Conservation (phyloP, 345 rosid genomes). For the Gossypioides kirkii region DNA sequence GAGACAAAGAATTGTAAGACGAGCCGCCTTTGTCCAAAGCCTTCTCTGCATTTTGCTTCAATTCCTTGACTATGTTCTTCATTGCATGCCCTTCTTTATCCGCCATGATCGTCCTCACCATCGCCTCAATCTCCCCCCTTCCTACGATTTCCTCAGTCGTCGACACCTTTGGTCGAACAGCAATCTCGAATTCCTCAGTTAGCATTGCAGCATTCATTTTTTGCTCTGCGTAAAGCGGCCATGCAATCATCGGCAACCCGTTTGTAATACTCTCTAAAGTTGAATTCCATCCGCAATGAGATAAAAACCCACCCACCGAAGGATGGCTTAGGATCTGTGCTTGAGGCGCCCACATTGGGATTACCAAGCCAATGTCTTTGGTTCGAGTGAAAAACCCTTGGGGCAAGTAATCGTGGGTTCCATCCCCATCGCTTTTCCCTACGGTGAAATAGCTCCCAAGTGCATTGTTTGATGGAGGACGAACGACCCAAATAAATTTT, state of each 20-base stretch:
- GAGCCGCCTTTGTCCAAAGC: slow-evolving; percentile 42
- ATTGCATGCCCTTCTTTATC: slow-evolving; percentile 26
- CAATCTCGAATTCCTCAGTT: slow-evolving; percentile 39
- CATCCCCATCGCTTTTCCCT: slow-evolving; percentile 10
- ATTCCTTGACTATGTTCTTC: slow-evolving; percentile 27
- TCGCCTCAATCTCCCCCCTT: slow-evolving; percentile 39
- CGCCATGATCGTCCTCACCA: slow-evolving; percentile 37
- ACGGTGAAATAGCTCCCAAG: slow-evolving; percentile 14
- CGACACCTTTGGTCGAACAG: slow-evolving; percentile 26
- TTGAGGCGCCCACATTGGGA: slow-evolving; percentile 64
- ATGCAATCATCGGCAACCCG: slow-evolving; percentile 60
- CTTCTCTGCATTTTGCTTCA: slow-evolving; percentile 26
- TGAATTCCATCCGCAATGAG: slow-evolving; percentile 79
- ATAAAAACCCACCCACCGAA: slow-evolving; percentile 59
- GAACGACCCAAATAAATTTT: slow-evolving; percentile 44
- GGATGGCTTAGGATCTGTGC: slow-evolving; percentile 47
- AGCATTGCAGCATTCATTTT: slow-evolving; percentile 56
- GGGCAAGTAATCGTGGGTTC: slow-evolving; percentile 30
- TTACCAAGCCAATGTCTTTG: slow-evolving; percentile 29
- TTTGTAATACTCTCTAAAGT: slow-evolving; percentile 47
- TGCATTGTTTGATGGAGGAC: slow-evolving; percentile 21
- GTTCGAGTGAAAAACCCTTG: slow-evolving; percentile 51
- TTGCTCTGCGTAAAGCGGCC: slow-evolving; percentile 76
- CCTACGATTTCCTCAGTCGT: slow-evolving; percentile 19
- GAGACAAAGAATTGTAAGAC: slow-evolving; percentile 25